Base-by-base conservation (phyloP, 805 yeast species). In the Kodamaea neixiangensis region DNA sequence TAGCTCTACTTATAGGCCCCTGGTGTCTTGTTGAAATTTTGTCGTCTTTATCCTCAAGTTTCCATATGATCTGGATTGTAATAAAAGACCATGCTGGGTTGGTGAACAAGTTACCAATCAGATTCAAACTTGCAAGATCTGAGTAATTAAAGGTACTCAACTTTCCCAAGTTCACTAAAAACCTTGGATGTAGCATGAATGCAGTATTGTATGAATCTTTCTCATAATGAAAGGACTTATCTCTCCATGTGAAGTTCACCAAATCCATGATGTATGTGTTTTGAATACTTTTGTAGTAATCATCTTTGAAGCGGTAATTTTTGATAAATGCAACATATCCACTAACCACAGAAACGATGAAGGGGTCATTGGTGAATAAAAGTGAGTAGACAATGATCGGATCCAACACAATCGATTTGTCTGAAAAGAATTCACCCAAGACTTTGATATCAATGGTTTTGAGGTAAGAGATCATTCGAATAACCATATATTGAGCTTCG, bases 191-290 rank as follows among this genome's bases (percentile, higher is more conserved):
- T 33, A 72, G 61, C 49, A 66, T 61, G 59, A 79, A 69, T 3
- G 76, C 80, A 42, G 64, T 68, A n/a, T 69, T 68, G 5, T 68
- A 62, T 0, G 73, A 58, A 9, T 58, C 52, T 2, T 21, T 38
- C 20, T 63, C 72, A n/a, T 60, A 60, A 20, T 71, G 71, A 54
- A 81, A 76, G 1, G 83, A 79, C 56, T 70, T 73, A 54, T 81
- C 79, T 52, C 86, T 64, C 87, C 87, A 83, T 0, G 79, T 44
- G 11, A 77, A 66, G 51, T 83, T 83, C 53, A 84, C 72, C 6
- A 77, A 59, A 57, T 83, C 87, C 74, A 80, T 76, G 7, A 82
- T 76, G 51, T 75, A 79, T 0, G 81, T 65, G 50, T 81, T 81
- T 44, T 77, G 81, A 3, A 77, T 45, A 7, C 57, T 55, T 47